Conservation (phyloP, 2,329 filamentous ascomycete genomes). For the Xylariaceae sp. region DNA sequence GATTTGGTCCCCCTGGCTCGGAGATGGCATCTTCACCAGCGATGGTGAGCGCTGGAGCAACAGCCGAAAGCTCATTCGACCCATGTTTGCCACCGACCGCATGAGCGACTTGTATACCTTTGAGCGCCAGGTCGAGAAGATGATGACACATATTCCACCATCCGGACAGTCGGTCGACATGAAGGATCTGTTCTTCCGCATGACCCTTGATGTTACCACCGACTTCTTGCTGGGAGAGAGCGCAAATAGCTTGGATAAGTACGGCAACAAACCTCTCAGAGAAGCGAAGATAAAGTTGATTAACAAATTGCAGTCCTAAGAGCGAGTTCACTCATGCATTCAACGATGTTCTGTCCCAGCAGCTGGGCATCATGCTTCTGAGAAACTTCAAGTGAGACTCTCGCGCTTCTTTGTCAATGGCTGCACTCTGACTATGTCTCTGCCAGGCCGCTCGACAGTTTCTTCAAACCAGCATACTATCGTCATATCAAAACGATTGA, state of each 20-base stretch:
- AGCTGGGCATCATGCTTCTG: slow-evolving; percentile 56
- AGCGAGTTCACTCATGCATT: slow-evolving; percentile 67
- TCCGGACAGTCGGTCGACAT: slow-evolving; percentile 56
- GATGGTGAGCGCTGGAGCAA: slow-evolving; percentile 51
- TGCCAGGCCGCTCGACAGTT: slow-evolving; percentile 52
- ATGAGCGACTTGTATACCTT: slow-evolving; percentile 53
- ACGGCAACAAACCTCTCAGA: slow-evolving; percentile 7
- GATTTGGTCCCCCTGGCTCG: slow-evolving; percentile 45
- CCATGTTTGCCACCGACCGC: slow-evolving; percentile 39
- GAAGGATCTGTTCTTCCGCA: slow-evolving; percentile 61
- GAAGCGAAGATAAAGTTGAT: slow-evolving; percentile 10
- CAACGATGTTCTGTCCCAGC: slow-evolving; percentile 63
- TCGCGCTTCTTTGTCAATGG: not conserved
- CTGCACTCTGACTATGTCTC: not conserved
- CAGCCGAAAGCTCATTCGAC: slow-evolving; percentile 46
- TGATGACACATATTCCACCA: slow-evolving; percentile 55
- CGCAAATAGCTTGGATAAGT: slow-evolving; percentile 45
- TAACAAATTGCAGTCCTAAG: slow-evolving; percentile 39
- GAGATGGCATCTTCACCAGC: slow-evolving; percentile 53
- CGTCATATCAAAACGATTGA: slow-evolving; percentile 61
- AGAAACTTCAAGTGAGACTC: slow-evolving; percentile 26
- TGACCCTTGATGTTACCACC: slow-evolving; percentile 65
- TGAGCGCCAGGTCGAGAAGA: slow-evolving; percentile 55
- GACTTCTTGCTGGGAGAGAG: slow-evolving; percentile 65
- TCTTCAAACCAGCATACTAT: slow-evolving; percentile 59